Evolutionary conservation across 225 moss, liverwort and hornwort species (phyloP), one percentile per base, ranked within the genome.

Genomic region (Polytrichum commune): DNA sequence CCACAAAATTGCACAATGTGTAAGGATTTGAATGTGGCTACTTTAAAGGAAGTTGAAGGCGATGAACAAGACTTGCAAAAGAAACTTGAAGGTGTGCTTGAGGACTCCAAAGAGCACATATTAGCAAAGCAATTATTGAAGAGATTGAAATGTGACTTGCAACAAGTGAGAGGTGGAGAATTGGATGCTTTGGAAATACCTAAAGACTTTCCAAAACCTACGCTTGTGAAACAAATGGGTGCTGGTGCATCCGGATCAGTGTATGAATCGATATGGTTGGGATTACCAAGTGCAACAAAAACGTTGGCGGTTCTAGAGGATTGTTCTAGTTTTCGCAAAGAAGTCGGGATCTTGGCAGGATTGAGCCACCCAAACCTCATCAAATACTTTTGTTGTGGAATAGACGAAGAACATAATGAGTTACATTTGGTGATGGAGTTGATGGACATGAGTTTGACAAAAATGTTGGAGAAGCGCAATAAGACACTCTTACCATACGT

Each of bases 111-210:
- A 18, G 69, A 69, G 53, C 69, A 75, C 35, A 72, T 78, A 32
- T 76, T 85, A 9, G 85, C 73, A 54, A 65, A 76, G 18, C 75
- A 78, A 7, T 69, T 85, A 57, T 72, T 85, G 3, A 62, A 70
- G 74, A 79, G 63, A 57, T 57, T 85, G 23, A 72, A 33, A 33
- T 33, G 77, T 68, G 30, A 22, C 27, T 29, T 54, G 63, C 71
- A 75, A 60, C 61, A 71, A 29, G 65, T 76, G 5, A 9, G 27
- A 54, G 68, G 68, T 4, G 68, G 27, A 18, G 54, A 53, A 55
- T 18, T 68, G 10, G 24, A 68, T 23, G 24, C 7, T 18, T 13
- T 55, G 23, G 26, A 38, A 26, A 22, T 55, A 54, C 54, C 68
- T 9, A 24, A 16, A 9, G 54, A 68, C 27, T 54, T 20, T 10